phyloP scores from a whole-genome alignment of 2,329 filamentous ascomycete genomes.

The Cercospora zeina region DNA sequence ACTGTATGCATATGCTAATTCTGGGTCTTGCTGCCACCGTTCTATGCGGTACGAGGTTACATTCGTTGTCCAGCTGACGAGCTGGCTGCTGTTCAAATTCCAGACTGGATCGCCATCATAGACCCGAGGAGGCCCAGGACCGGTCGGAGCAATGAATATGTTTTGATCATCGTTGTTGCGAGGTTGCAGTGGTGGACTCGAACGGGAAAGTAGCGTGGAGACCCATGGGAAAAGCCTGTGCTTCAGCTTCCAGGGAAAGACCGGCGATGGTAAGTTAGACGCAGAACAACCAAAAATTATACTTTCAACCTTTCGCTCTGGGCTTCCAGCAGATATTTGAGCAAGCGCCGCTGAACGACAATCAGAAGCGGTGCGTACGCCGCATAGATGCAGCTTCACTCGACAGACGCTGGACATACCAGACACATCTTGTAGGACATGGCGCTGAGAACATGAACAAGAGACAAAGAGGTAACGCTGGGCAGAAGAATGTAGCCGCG shows the following conservation, averaged over 20 bases:
- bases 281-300: background rate
- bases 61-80: constrained; percentile 4
- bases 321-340: background rate
- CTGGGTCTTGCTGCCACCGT: background rate
- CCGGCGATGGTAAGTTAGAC: background rate
- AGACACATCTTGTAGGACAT: background rate
- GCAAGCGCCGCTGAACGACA: background rate
- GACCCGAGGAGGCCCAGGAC: background rate
- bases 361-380: background rate
- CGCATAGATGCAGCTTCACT: constrained; percentile 1
- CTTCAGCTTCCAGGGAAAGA: background rate
- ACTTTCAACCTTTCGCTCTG: background rate
- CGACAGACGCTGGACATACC: background rate
- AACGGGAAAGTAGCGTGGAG: background rate
- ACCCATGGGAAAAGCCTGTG: background rate
- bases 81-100: constrained; percentile 1
- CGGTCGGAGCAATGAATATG: background rate
- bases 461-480: background rate
- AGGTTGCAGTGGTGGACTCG: background rate
- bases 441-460: constrained; percentile 1
- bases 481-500: background rate
- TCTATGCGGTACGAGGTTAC: constrained; percentile 1
- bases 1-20: background rate
- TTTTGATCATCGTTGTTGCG: background rate
- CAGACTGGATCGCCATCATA: constrained; percentile 7